Evolutionary conservation across 2,329 filamentous ascomycete species (phyloP).

Genomic region (Aureobasidium lini): DNA sequence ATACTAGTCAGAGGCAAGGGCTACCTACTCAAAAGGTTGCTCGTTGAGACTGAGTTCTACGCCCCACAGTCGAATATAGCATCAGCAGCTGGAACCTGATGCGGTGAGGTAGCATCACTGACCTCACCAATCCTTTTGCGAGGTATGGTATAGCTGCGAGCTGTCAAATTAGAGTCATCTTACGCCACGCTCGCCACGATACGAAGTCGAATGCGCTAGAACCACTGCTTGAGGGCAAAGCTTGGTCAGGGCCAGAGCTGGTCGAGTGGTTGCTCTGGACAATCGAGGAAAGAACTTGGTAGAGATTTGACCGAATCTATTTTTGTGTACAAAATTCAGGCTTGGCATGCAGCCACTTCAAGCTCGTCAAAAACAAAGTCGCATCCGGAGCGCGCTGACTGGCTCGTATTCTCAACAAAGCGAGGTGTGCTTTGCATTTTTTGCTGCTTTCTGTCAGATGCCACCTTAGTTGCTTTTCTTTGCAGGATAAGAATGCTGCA

Average conservation of each 20-base stretch:
- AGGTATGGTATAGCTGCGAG: neutral
- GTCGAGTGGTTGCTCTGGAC: neutral
- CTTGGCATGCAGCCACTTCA: neutral
- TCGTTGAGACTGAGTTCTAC: neutral
- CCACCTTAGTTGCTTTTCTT: neutral
- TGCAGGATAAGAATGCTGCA: neutral
- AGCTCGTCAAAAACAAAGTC: neutral
- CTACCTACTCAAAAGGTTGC: neutral
- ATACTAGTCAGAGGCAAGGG: neutral
- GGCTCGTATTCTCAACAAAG: slow-evolving; percentile 2
- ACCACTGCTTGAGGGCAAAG: neutral
- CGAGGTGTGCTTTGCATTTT: neutral
- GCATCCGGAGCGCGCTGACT: neutral
- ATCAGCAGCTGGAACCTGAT: neutral
- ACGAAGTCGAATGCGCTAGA: neutral
- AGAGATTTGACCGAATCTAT: neutral
- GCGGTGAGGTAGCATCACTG: neutral
- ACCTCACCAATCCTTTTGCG: neutral
- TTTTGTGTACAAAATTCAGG: neutral
- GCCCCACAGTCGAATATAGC: neutral
- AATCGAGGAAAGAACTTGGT: neutral
- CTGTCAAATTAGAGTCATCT: neutral
- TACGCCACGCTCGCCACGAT: slow-evolving; percentile 1
- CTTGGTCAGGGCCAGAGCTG: neutral
- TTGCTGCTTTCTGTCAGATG: neutral